Conservation (phyloP, 2,329 filamentous ascomycete species). For the Curvularia sp. region DNA sequence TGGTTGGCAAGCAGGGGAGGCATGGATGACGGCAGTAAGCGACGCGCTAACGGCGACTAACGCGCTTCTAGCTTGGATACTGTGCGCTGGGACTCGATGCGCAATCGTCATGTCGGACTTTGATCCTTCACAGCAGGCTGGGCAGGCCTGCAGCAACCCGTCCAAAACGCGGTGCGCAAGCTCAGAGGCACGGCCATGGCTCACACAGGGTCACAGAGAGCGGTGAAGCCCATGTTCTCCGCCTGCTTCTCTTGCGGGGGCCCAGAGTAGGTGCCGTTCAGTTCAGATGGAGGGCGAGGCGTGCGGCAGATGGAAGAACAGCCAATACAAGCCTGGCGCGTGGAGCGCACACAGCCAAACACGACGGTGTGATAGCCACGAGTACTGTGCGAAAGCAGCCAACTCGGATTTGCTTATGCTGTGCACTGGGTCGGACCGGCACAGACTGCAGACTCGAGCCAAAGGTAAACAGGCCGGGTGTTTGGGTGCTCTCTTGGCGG, state of each 20-base stretch:
- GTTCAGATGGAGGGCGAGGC: neutral
- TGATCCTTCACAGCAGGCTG: conserved; percentile 2
- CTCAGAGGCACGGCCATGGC: neutral
- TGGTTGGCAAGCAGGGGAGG: conserved; percentile 13
- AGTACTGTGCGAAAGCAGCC: neutral
- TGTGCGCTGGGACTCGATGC: conserved; percentile 34
- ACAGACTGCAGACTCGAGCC: conserved; percentile 7
- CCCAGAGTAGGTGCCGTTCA: conserved; percentile 1
- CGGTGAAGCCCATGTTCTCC: neutral
- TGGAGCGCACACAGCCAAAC: neutral
- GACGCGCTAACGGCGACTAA: conserved; percentile 21
- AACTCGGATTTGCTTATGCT: neutral
- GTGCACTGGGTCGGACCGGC: conserved; percentile 4
- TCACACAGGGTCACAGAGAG: neutral
- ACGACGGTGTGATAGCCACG: no score
- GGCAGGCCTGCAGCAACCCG: neutral
- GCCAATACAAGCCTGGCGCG: neutral
- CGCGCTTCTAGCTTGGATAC: conserved; percentile 21
- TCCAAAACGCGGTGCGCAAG: neutral
- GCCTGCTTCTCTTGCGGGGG: neutral
- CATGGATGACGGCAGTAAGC: conserved; percentile 19
- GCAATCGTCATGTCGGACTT: conserved; percentile 8
- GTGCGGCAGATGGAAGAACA: neutral
- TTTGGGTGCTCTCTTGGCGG: conserved; percentile 39
- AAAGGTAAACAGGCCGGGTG: conserved; percentile 35